Conservation (phyloP, 2,329 filamentous ascomycete species). For the Curvularia sp. region DNA sequence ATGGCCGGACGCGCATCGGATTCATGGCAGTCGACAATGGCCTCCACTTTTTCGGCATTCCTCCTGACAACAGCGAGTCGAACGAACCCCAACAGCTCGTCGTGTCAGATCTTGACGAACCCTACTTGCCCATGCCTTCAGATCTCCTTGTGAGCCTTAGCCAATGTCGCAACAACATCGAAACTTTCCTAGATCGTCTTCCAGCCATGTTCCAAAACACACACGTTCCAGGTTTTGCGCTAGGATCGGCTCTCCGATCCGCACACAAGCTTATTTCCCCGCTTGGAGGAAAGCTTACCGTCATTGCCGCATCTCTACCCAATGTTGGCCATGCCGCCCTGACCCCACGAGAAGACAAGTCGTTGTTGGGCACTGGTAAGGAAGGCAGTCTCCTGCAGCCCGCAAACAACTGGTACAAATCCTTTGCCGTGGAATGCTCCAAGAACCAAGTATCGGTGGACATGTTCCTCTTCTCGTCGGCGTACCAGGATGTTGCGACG, state of each 20-base stretch:
- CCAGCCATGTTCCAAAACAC: constrained; percentile 98
- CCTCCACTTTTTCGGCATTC: constrained; percentile 94
- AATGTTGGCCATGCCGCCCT: constrained; percentile 89
- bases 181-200: constrained; percentile 87
- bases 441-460: constrained; percentile 95
- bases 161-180: constrained; percentile 89
- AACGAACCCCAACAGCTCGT: constrained; percentile 90
- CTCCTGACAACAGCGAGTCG: constrained; percentile 84
- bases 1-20: constrained; percentile 87
- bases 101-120: constrained; percentile 93
- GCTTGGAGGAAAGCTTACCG: constrained; percentile 92
- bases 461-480: constrained; percentile 49
- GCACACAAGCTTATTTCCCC: constrained; percentile 96
- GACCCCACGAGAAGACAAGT: constrained; percentile 93
- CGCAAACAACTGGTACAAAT: constrained; percentile 97
- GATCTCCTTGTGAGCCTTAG: constrained; percentile 89
- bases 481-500: constrained; percentile 91
- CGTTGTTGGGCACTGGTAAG: constrained; percentile 90
- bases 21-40: constrained; percentile 96
- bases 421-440: constrained; percentile 96
- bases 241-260: constrained; percentile 90
- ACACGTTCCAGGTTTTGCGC: constrained; percentile 85
- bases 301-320: constrained; percentile 87
- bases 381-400: constrained; percentile 89
- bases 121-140: constrained; percentile 91